phyloP scores from a whole-genome alignment of 78 protist genomes.

The Dictyostelium citrinum region DNA sequence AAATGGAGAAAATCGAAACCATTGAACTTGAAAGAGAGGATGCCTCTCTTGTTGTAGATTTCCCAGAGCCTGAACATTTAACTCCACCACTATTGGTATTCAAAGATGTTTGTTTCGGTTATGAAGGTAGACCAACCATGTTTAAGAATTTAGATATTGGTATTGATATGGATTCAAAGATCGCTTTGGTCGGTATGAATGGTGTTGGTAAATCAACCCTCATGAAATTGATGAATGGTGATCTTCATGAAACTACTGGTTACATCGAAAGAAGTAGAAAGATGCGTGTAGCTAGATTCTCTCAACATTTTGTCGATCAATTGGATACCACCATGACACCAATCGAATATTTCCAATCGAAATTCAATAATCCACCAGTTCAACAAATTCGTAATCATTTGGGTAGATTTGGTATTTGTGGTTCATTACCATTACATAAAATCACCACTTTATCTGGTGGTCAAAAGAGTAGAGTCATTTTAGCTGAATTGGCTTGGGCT shows the following conservation, averaged over 20 bases:
- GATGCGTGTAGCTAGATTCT: slow-evolving; percentile 82
- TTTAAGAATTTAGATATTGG: slow-evolving; percentile 86
- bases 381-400: slow-evolving; percentile 75
- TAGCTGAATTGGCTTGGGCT: slow-evolving; percentile 88
- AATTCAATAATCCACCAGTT: slow-evolving; percentile 67
- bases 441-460: slow-evolving; percentile 93
- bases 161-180: slow-evolving; percentile 83
- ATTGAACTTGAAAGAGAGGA: slow-evolving; percentile 58
- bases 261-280: slow-evolving; percentile 77
- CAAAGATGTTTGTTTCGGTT: slow-evolving; percentile 83
- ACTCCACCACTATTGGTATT: slow-evolving; percentile 63
- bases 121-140: slow-evolving; percentile 67
- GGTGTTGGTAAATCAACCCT: slow-evolving; percentile 96
- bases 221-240: slow-evolving; percentile 89
- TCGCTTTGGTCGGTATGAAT: slow-evolving; percentile 95
- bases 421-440: slow-evolving; percentile 52
- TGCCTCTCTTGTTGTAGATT: slow-evolving; percentile 30
- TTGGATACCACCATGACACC: slow-evolving; percentile 85
- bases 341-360: slow-evolving; percentile 80
- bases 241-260: slow-evolving; percentile 86
- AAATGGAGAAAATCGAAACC: slow-evolving; percentile 59
- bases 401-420: slow-evolving; percentile 86
- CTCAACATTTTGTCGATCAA: slow-evolving; percentile 94
- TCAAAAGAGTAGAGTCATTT: slow-evolving; percentile 95
- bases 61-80: slow-evolving; percentile 78